These are phyloP conservation scores for Shiraia sp. DNA, from an alignment of 2,329 filamentous ascomycete genomes.

Conservation along the genomic window DNA sequence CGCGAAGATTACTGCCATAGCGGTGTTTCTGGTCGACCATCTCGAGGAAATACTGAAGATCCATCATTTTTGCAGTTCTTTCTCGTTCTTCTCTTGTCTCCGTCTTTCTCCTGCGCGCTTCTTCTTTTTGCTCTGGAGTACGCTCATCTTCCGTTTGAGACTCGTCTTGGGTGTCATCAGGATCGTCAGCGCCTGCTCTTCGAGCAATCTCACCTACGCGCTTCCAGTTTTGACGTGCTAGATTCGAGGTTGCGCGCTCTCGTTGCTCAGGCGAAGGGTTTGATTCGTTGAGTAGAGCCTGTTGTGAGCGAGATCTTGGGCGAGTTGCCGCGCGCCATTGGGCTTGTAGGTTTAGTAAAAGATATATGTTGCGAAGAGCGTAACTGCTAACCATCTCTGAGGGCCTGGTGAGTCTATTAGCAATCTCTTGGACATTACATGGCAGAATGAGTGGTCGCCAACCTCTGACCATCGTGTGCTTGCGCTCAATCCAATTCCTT, in stretches of 20 bases:
- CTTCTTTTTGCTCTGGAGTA: slow-evolving; percentile 36
- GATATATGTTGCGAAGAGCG: slow-evolving; percentile 10
- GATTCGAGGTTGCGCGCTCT: slow-evolving; percentile 35
- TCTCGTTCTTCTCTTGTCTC: slow-evolving; percentile 62
- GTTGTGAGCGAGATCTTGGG: slow-evolving; percentile 48
- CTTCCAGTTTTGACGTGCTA: slow-evolving; percentile 73
- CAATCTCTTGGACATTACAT: not conserved
- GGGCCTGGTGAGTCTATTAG: slow-evolving; percentile 44
- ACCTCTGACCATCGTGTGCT: slow-evolving; percentile 73
- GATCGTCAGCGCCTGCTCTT: slow-evolving; percentile 71
- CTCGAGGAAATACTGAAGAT: slow-evolving; percentile 80
- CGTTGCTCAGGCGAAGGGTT: slow-evolving; percentile 29
- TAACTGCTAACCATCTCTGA: slow-evolving; percentile 52
- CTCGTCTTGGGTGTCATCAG: slow-evolving; percentile 56
- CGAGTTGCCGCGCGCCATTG: slow-evolving; percentile 57
- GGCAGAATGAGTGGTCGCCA: slow-evolving; percentile 33
- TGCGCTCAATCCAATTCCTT: slow-evolving; percentile 70
- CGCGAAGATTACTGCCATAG: slow-evolving; percentile 79
- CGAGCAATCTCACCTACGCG: slow-evolving; percentile 71
- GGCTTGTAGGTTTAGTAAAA: slow-evolving; percentile 47
- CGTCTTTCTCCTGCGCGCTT: slow-evolving; percentile 44
- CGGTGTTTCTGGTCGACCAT: slow-evolving; percentile 88
- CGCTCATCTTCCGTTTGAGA: slow-evolving; percentile 51
- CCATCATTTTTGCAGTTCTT: slow-evolving; percentile 76
- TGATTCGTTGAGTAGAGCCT: slow-evolving; percentile 21